Conservation (phyloP, 495 filamentous ascomycete species). For the Hypoxylon rickii region DNA sequence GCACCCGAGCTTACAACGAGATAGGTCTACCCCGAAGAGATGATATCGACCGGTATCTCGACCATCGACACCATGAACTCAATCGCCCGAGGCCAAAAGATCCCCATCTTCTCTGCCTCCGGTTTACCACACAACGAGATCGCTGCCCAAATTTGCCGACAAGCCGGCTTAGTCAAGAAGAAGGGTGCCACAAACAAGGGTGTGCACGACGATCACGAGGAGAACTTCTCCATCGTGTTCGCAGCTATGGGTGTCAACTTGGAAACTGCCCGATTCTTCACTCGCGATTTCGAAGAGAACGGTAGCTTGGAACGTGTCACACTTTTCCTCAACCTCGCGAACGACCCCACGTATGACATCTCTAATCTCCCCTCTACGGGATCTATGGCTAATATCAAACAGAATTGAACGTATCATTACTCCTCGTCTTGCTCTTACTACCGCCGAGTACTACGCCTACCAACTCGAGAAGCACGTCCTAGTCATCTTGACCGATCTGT, state of each 20-base stretch:
- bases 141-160: constrained; percentile 94
- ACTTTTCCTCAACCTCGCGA: constrained; percentile 97
- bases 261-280: constrained; percentile 99
- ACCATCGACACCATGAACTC: constrained; percentile 99
- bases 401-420: constrained; percentile 99
- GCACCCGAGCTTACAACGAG: constrained; percentile 20
- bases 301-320: constrained; percentile 96
- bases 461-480: constrained; percentile 99
- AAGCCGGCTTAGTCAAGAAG: constrained; percentile 87
- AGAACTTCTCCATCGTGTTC: constrained; percentile 99
- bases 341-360: constrained; percentile 88
- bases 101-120: constrained; percentile 98
- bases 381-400: constrained; percentile 35
- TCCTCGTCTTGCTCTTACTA: constrained; percentile 96
- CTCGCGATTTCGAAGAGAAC: constrained; percentile 98
- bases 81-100: constrained; percentile 98
- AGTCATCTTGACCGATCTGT: constrained; percentile 97
- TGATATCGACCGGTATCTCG: constrained; percentile 99
- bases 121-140: constrained; percentile 99
- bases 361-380: not conserved
- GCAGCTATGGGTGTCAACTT: constrained; percentile 99
- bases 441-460: constrained; percentile 99
- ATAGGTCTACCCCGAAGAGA: constrained; percentile 97
- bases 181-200: constrained; percentile 82
- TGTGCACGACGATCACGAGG: constrained; percentile 94